Evolutionary conservation across 768 basidiomycete genomes (phyloP), one percentile per base, ranked within the genome.

Genomic region (Pisolithus tinctorius): DNA sequence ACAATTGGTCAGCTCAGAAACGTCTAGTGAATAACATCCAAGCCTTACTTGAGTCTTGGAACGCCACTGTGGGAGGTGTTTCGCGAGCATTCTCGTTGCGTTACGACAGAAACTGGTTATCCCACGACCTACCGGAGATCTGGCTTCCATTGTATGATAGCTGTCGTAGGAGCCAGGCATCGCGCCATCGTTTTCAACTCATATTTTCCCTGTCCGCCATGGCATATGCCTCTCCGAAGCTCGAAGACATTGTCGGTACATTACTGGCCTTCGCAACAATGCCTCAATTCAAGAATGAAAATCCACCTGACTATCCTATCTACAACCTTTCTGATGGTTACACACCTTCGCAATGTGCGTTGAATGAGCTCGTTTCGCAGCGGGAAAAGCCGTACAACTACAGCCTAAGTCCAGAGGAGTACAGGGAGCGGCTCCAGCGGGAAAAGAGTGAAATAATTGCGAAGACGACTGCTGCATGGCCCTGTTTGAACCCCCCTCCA

Each of bases 171-270:
- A 45, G 48, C 31, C 10, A 48, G 17, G 38, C 25, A 20, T 11
- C 39, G 29, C 31, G 52, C 20, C 37, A 55, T 41, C 54, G 51
- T 6, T 63, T 50, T 41, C 52, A 52, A 44, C 30, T 70, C 25
- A 48, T 58, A n/a, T 70, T 70, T 45, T 59, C 60, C 4, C 57
- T 69, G 9, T 53, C 66, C 17, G 60, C 65, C 7, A 59, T 70
- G 58, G 62, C 48, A 14, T 71, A 69, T 48, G 52, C 46, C 2
- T 62, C 62, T 10, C 47, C 62, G 0, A 7, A 46, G 0, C 25
- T 51, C 34, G 16, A 48, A 3, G 45, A 49, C n/a, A 50, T 68
- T 23, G 54, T 67, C 13, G 55, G 63, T 10, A 58, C 61, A 3
- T 49, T 72, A 2, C 49, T 73, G 5, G 64, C 72, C 0, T 67